Evolutionary conservation across 164 flowering plant genomes (phyloP).

Genomic region (Warburgia ugandensis): DNA sequence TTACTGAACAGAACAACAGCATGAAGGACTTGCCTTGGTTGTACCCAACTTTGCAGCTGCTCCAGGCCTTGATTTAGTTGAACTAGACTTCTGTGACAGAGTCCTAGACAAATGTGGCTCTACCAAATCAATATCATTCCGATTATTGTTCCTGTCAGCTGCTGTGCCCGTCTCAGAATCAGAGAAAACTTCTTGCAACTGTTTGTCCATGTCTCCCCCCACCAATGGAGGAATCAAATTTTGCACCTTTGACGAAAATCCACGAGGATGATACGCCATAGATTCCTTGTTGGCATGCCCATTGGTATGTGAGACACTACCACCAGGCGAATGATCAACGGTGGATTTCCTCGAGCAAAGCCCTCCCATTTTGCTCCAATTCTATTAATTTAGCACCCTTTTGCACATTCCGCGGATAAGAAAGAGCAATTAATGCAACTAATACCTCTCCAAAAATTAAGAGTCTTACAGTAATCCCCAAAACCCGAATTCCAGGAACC

Average conservation of each 20-base stretch:
- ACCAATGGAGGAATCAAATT: constrained; percentile 21
- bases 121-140: constrained; percentile 45
- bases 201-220: constrained; percentile 35
- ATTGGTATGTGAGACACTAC: constrained; percentile 37
- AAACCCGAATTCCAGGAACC: too few relatives aligned
- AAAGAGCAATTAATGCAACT: too few relatives aligned
- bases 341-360: constrained; percentile 72
- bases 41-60: constrained; percentile 60
- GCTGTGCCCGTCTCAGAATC: constrained; percentile 30
- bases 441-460: too few relatives aligned
- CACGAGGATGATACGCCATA: constrained; percentile 29
- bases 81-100: constrained; percentile 52
- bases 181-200: constrained; percentile 38
- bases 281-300: constrained; percentile 30
- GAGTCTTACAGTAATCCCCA: too few relatives aligned
- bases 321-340: constrained; percentile 40
- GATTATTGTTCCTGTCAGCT: constrained; percentile 10
- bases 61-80: constrained; percentile 39
- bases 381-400: too few relatives aligned
- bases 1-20: background rate
- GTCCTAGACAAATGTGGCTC: constrained; percentile 63
- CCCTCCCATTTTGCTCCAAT: constrained; percentile 63
- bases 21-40: constrained; percentile 9
- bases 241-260: constrained; percentile 17
- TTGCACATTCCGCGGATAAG: too few relatives aligned